These are phyloP conservation scores for Setomelanomma holmii DNA, from an alignment of 2,329 filamentous ascomycete genomes.

Conservation along the genomic window DNA sequence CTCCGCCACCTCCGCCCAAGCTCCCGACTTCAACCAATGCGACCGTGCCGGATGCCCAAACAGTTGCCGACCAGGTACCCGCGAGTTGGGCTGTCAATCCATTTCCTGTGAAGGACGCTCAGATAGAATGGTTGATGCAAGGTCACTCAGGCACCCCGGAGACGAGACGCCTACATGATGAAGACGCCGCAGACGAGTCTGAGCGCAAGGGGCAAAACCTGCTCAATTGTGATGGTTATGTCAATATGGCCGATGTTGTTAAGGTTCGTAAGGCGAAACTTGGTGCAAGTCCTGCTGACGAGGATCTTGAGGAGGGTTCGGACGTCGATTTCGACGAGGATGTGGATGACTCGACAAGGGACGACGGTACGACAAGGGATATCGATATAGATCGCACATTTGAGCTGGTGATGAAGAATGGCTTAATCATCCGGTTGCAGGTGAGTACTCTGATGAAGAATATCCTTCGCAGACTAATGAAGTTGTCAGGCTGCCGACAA, in stretches of 20 bases:
- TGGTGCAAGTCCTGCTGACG: conserved; percentile 61
- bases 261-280: conserved; percentile 63
- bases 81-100: conserved; percentile 68
- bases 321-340: conserved; percentile 64
- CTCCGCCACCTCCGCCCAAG: conserved; percentile 64
- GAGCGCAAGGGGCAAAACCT: conserved; percentile 66
- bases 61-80: conserved; percentile 65
- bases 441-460: conserved; percentile 35
- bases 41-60: conserved; percentile 60
- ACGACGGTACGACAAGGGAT: conserved; percentile 62
- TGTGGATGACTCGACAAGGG: conserved; percentile 53
- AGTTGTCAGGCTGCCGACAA: conserved; percentile 61
- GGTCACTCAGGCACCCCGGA: conserved; percentile 51
- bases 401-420: conserved; percentile 68
- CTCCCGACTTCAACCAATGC: conserved; percentile 53
- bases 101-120: conserved; percentile 61
- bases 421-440: conserved; percentile 66
- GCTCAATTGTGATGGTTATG: conserved; percentile 67
- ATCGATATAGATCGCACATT: conserved; percentile 66
- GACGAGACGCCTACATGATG: conserved; percentile 60
- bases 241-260: conserved; percentile 65
- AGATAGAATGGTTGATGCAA: conserved; percentile 64
- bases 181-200: conserved; percentile 65
- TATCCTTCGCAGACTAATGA: conserved; percentile 11
- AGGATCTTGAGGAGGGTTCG: conserved; percentile 58